Base-by-base conservation (phyloP, 441 rosid genomes). In the Oxalis stricta region DNA sequence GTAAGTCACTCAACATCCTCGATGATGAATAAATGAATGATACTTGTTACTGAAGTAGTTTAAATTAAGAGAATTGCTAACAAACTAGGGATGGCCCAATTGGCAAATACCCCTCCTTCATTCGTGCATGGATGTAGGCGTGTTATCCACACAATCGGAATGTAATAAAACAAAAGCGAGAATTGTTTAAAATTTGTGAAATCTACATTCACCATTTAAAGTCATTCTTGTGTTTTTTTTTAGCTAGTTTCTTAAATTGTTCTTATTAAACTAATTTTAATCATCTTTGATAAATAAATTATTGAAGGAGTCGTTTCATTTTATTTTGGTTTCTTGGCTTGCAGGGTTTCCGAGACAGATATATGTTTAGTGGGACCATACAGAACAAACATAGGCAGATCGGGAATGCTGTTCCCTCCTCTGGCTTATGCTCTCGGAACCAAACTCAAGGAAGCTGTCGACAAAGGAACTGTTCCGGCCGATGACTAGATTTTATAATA, bases 321-420 rank as follows among this genome's bases (percentile, higher is more conserved):
- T 10, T 11, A 26, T 19, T 3, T 12, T 31, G 11, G 16, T 15
- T 4, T 33, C 38, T 19, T 15, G 33, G 18, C 5, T 26, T 42
- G 58, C 65, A 79, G 88, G 88, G 88, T 16, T 79, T 79, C 59
- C 79, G 72, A 10, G 88, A 76, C 46, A 55, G 65, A 48, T 79
- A 64, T 34, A 35, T 52, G 36, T 76, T 76, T 29, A 21, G 58
- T 5, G 88, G 88, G 42, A 68, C 40, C 42, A 67, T 71, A 29
- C 54, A 13, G 23, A 63, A 71, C 52, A 76, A 55, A 52, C 88
- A 79, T 50, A 53, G 73, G 56, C 88, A 79, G 63, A 73, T 79
- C 17, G 88, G 88, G 7, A 79, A 76, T 44, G 89, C 89, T 2
- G 89, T 79, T 5, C 89, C 89, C 88, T 23, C 63, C 77, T 6